Percentiles rank a stretch among this genome's conserved stretches.
Evolutionary conservation across 345 rosid species (phyloP).

Genomic region (Raphanus sativus): DNA sequence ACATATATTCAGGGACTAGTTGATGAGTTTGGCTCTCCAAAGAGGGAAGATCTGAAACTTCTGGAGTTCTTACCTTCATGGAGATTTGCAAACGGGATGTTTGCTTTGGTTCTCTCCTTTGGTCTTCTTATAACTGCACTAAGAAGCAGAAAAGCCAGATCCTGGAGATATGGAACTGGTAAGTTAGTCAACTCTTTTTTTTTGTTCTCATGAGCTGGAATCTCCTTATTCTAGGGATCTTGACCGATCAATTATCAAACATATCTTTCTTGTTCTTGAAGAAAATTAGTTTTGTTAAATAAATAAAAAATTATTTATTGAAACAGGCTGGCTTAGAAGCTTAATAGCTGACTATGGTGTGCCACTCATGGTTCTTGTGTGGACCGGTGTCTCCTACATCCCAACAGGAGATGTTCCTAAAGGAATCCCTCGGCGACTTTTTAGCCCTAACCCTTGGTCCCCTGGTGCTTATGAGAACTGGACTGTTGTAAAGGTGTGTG

Average conservation of each 20-base stretch:
- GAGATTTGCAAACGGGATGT: conserved; percentile 98
- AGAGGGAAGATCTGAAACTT: conserved; percentile 54
- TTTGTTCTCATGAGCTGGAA: conserved; percentile 27
- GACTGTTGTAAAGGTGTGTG: conserved; percentile 72
- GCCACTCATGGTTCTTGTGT: conserved; percentile 88
- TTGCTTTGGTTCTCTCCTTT: conserved; percentile 83
- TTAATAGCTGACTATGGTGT: conserved; percentile 93
- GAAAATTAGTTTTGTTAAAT: neutral
- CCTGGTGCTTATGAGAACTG: conserved; percentile 87
- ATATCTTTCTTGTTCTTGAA: conserved; percentile 22
- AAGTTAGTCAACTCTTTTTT: conserved; percentile 24
- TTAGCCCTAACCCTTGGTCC: conserved; percentile 97
- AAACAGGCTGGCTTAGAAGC: conserved; percentile 81
- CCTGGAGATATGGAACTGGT: conserved; percentile 96
- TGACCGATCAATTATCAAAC: conserved; percentile 13
- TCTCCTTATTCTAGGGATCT: conserved; percentile 39
- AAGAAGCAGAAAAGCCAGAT: conserved; percentile 81
- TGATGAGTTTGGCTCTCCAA: conserved; percentile 79
- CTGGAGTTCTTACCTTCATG: conserved; percentile 65
- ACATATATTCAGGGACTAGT: conserved; percentile 65
- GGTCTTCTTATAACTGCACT: conserved; percentile 83
- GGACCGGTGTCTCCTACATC: conserved; percentile 89
- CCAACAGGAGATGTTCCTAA: conserved; percentile 72
- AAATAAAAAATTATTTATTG: neutral
- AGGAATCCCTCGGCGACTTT: conserved; percentile 91